phyloP scores from a whole-genome alignment of 345 rosid genomes.

The Brassica cretica region DNA sequence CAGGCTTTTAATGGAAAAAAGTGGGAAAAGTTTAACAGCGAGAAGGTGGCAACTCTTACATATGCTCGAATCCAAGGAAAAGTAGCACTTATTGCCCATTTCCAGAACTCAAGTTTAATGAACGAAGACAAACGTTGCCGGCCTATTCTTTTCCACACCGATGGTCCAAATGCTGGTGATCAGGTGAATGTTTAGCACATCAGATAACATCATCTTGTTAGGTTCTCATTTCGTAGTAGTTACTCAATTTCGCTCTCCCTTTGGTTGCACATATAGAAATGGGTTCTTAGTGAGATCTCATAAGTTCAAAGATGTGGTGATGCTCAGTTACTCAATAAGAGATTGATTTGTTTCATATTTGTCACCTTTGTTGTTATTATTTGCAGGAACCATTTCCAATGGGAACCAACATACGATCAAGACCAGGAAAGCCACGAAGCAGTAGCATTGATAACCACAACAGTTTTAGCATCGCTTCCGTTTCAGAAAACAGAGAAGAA shows the following conservation, averaged over 20 bases:
- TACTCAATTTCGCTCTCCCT: neutral
- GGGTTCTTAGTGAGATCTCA: constrained; percentile 12
- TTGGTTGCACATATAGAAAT: neutral
- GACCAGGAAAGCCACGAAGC: constrained; percentile 68
- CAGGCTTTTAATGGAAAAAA: constrained; percentile 89
- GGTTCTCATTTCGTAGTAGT: neutral
- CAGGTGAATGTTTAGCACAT: constrained; percentile 49
- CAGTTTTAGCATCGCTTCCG: constrained; percentile 44
- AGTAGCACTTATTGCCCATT: constrained; percentile 84
- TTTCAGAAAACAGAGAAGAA: constrained; percentile 61
- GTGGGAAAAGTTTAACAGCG: constrained; percentile 93
- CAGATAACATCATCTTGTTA: neutral
- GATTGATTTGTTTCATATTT: neutral
- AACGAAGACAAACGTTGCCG: constrained; percentile 92
- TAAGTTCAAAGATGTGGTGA: neutral
- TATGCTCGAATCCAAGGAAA: constrained; percentile 91
- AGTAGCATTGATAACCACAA: constrained; percentile 50
- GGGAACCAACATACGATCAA: constrained; percentile 67
- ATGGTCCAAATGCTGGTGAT: constrained; percentile 89
- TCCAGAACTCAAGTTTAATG: constrained; percentile 93
- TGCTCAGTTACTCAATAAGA: constrained; percentile 9
- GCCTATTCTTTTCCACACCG: constrained; percentile 84
- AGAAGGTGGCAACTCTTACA: constrained; percentile 84
- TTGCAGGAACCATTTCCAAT: constrained; percentile 83
- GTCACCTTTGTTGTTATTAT: neutral